Evolutionary conservation across 192 early-diverging fungal genomes (phyloP), one percentile per base, ranked within the genome.

Genomic region (Rhizophagus clarus): DNA sequence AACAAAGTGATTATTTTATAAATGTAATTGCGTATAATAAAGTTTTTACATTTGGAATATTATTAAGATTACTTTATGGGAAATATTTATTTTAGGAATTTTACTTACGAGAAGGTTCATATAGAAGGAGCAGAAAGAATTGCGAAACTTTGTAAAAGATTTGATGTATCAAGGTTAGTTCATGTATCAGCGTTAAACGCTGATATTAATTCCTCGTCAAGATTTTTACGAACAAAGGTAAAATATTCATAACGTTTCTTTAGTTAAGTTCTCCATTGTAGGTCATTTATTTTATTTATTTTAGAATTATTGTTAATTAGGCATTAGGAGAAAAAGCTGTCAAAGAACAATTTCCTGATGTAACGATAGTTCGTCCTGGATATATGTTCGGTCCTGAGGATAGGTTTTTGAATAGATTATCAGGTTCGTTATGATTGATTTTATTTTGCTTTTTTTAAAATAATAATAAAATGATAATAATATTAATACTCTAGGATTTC

Each of bases 371-470:
- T 61, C 96, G 98, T 72, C 94, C 96, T 28, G 90, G 90, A 42
- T 91, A 88, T 60, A 92, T 98, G 87, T 97, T 92, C 75, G 98
- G 98, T 68, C 86, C 91, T 77, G 98, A 99, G 83, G 97, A 98
- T 87, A 87, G 92, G 76, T 96, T 99, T 88, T 92, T 95, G 85
- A 96, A 96, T 87, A 90, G 93, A 84, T 91, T 97, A 64, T 96
- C 95, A 79, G 88, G 87, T 87, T 82, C 77, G 85, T 84, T 14
- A 24, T 81, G 17, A 82, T 77, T 22, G 47, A 78, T 62, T 28
- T 34, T 34, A 34, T 34, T 4, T n/a, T n/a, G n/a, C n/a, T 37
- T 37, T 37, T 82, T 47, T 17, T 82, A 20, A 29, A n/a, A 62
- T 79, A 61, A 34, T 34, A 6, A 34, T 83, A 74, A 22, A 61